Evolutionary conservation across 2,329 filamentous ascomycete species (phyloP), one percentile per base, ranked within the genome.

Genomic region (Cladobotryum protrusum): DNA sequence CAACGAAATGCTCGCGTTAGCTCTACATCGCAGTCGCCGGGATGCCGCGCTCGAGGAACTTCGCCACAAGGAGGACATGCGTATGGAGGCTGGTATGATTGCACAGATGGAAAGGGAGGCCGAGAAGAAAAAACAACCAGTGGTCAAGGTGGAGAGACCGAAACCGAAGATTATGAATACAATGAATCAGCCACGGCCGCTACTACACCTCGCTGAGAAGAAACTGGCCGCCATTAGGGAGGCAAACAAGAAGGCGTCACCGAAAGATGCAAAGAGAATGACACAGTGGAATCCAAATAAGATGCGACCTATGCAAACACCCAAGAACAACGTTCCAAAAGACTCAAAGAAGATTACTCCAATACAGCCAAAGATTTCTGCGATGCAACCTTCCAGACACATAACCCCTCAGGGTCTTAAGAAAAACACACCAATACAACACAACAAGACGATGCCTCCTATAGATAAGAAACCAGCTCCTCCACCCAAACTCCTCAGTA

Each of bases 11-110:
- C 53, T 67, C 37, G 63, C 63, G 2, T 59, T 70, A 1, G 66
- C 67, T 4, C 47, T 69, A 1, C 62, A 66, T 11, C 63, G 63
- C 17, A 70, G 68, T 45, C 61, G 63, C 3, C 65, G 66, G 24
- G 63, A 60, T 20, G 67, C 66, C 4, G 66, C 60, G 2, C 54
- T 63, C 1, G 61, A 69, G 20, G 54, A 60, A 29, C 24, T 29
- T 4, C 6, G 24, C 24, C 24, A 9, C 6, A 29, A 29, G 6
- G 24, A 29, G 6, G 24, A 29, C 6, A 29, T 29, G 24, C 24
- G 24, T 29, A 2, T 29, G 11, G 24, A 29, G 24, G 24, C 11
- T 29, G 24, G 24, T 29, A 29, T 29, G n/a, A 55, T 52, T 2
- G 43, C 52, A 14, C 59, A 59, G 1, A 39, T 58, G 3, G 59